A percentile compares a stretch with the other conserved stretches of the same genome.
These are phyloP conservation scores for Sinapis alba DNA, from an alignment of 441 rosid species.

Conservation along the genomic window DNA sequence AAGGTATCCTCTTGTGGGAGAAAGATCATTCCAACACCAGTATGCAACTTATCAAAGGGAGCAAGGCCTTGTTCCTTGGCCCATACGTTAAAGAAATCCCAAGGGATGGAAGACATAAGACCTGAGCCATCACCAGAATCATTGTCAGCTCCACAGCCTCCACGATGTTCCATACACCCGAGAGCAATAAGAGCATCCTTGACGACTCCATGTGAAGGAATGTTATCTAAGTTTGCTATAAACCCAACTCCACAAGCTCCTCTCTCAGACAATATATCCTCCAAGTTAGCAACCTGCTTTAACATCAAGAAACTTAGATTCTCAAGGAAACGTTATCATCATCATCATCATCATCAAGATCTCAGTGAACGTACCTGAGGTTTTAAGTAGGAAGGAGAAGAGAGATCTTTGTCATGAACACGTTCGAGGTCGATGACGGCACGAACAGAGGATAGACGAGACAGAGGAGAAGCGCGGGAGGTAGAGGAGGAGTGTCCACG, in stretches of 20 bases:
- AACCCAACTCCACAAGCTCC: constrained; percentile 99
- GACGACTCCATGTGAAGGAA: constrained; percentile 76
- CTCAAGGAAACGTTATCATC: background rate
- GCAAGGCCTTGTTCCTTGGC: constrained; percentile 76
- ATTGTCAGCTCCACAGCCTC: constrained; percentile 99
- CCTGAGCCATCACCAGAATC: constrained; percentile 99
- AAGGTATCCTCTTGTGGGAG: constrained; percentile 74
- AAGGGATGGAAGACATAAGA: constrained; percentile 96
- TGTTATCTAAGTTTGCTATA: constrained; percentile 93
- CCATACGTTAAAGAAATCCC: constrained; percentile 93
- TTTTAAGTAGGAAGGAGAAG: constrained; percentile 42
- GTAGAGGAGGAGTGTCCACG: constrained; percentile 41
- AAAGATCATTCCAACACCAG: constrained; percentile 98
- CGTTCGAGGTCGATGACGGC: constrained; percentile 57
- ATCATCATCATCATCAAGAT: background rate
- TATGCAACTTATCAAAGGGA: constrained; percentile 78
- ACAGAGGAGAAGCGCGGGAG: constrained; percentile 35
- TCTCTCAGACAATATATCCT: constrained; percentile 89
- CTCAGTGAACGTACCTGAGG: constrained; percentile 41
- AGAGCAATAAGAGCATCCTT: constrained; percentile 91
- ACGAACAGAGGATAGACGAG: constrained; percentile 42
- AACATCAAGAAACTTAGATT: background rate
- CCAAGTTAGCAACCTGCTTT: constrained; percentile 75
- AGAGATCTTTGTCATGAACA: constrained; percentile 23
- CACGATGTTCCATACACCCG: constrained; percentile 99